Evolutionary conservation across 2,329 filamentous ascomycete species (phyloP), one percentile per base, ranked within the genome.

Genomic region (Lasiodiplodia citricola): DNA sequence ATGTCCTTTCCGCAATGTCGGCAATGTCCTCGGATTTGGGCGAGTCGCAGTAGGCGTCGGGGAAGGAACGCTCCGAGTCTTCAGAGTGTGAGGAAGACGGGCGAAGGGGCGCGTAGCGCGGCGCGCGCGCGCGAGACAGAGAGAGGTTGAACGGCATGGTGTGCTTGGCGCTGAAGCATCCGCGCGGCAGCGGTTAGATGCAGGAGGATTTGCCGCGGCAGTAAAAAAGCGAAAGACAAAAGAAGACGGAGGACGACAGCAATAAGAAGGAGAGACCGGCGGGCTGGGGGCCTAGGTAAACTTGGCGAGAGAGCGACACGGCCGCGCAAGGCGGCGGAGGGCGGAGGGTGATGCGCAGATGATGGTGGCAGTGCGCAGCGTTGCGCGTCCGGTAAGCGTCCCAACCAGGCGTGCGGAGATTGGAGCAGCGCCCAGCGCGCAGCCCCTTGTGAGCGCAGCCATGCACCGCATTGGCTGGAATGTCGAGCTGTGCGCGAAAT

Each of bases 61-160:
- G 52, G 67, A 65, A 64, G n/a, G 67, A 56, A 31, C 51, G 60
- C 41, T 68, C 67, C 7, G 56, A 41, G 44, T 62, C 56, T 23
- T 68, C 58, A n/a, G 58, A 68, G 51, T 57, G 16, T 14, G 67
- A 50, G 5, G 58, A 65, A 10, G 58, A 63, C 13, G 67, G 67
- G 21, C 67, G 67, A 5, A 68, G 7, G 35, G 67, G 67, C 51
- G 51, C 67, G 60, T 68, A 68, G 25, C 58, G 58, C 25, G 67
- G 67, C 4, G 60, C 62, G 28, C 67, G 67, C n/a, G 63, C 51
- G 13, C 58, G 58, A 6, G 60, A 16, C 7, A 57, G 38, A 28
- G 67, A 60, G 38, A 68, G 58, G 52, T 51, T 65, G 58, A 68
- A 68, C 1, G 52, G 60, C 67, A 68, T 68, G 3, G 44, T 68